Conservation (phyloP, 257 asterid genomes). For the Rubia yunnanensis region DNA sequence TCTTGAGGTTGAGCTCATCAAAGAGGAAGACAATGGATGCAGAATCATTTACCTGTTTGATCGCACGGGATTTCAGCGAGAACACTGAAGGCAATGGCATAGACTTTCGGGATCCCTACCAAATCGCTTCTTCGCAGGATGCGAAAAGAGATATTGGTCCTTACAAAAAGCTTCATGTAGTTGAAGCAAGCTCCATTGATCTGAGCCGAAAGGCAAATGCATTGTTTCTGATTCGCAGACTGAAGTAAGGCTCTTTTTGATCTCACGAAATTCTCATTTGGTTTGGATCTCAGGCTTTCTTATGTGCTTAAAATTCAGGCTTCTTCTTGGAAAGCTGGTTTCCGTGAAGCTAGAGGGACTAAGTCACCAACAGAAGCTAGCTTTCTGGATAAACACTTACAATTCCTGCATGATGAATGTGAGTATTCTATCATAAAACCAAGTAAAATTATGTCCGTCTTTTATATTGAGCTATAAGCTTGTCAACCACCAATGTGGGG, state of each 20-base stretch:
- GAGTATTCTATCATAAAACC: no score
- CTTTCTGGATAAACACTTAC: conserved; percentile 78
- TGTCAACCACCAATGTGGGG: no score
- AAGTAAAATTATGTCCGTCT: no score
- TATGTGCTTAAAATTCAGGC: conserved; percentile 32
- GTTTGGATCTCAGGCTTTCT: background rate
- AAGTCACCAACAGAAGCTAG: conserved; percentile 74
- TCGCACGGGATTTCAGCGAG: conserved; percentile 16
- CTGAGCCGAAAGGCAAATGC: conserved; percentile 43
- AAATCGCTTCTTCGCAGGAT: conserved; percentile 15
- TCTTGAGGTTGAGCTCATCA: conserved; percentile 50
- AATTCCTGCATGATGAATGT: conserved; percentile 84
- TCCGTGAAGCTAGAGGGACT: conserved; percentile 47
- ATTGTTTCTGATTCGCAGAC: conserved; percentile 44
- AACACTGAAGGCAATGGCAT: conserved; percentile 23
- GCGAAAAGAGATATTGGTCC: conserved; percentile 43
- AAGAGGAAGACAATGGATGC: conserved; percentile 52
- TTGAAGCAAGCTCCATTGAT: conserved; percentile 50
- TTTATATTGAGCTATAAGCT: no score
- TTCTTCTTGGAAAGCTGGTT: conserved; percentile 58
- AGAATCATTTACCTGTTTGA: conserved; percentile 31
- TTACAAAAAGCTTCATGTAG: conserved; percentile 31
- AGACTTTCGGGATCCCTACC: conserved; percentile 49
- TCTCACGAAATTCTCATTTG: background rate
- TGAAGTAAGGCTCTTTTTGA: conserved; percentile 29